A percentile compares a stretch with the other conserved stretches of the same genome.
These are phyloP conservation scores for Rosa rugosa DNA, from an alignment of 306 rosid genomes.

Conservation along the genomic window DNA sequence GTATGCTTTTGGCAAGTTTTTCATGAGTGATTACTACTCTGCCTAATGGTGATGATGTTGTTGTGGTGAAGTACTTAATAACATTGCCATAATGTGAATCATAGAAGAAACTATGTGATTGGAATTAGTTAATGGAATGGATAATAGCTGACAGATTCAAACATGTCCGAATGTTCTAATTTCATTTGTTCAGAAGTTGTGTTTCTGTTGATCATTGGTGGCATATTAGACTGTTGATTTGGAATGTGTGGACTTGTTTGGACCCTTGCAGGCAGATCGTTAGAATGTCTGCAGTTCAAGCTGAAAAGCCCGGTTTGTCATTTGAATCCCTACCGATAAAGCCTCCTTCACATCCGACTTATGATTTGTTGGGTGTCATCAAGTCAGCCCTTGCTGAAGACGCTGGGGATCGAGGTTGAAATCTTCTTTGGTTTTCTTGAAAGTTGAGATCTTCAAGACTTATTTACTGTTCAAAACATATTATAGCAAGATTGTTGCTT, in stretches of 20 bases:
- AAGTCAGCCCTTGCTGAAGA: conserved; percentile 84
- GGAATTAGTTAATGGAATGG: background rate
- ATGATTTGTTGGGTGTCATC: conserved; percentile 71
- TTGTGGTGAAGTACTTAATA: background rate
- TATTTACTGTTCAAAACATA: background rate
- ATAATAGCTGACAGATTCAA: background rate
- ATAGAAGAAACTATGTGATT: background rate
- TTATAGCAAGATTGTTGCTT: conserved; percentile 21
- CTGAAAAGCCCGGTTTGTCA: conserved; percentile 34
- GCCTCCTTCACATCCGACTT: conserved; percentile 91
- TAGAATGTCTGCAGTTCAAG: conserved; percentile 52
- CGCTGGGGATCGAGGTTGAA: conserved; percentile 70
- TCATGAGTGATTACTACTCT: background rate
- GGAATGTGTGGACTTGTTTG: conserved; percentile 14
- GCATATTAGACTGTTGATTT: background rate
- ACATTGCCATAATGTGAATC: background rate
- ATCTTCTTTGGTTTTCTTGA: background rate
- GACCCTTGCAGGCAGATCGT: conserved; percentile 39
- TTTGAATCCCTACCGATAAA: conserved; percentile 47
- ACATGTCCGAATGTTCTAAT: background rate
- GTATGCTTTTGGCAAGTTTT: background rate
- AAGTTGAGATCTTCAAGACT: background rate
- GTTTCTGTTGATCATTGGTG: background rate
- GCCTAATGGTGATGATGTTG: conserved; percentile 1
- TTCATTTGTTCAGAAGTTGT: background rate